Base-by-base conservation (phyloP, 257 asterid genomes). In the Solanum rostratum region DNA sequence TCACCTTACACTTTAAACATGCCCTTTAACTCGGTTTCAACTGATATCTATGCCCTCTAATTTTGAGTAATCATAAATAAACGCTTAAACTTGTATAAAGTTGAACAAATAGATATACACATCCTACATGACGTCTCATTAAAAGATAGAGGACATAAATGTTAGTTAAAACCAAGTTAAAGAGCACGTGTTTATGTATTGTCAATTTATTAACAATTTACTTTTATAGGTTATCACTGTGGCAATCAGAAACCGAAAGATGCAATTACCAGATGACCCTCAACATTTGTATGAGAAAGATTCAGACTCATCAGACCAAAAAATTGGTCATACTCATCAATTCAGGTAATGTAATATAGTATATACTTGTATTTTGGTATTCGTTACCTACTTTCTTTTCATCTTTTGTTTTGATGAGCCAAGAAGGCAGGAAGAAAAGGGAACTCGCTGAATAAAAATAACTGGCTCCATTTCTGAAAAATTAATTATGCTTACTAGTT, bases 201-300 rank as follows among this genome's bases (percentile, higher is more conserved):
- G 30, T 59, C 8, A 9, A 59, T n/a, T n/a, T 11, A 60, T 5
- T 22, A 22, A 22, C 1, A 16, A 22, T 60, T 60, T 20, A 24
- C 24, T 24, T 46, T 62, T 20, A n/a, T 69, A 83, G 85, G 78
- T 84, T 39, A 57, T 84, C 37, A 15, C 6, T 59, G 83, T 46
- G n/a, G 90, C 95, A 3, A 80, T 85, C 29, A 90, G 83, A 53
- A 92, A 92, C 29, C 89, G 89, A 29, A 66, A 86, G 50, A 39
- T 87, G 85, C 68, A 86, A 45, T 88, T 84, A 80, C 90, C 92
- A 0, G 88, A 88, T 80, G 87, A 83, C 85, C 80, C 88, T 4
- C 79, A 66, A 39, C 91, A 90, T 41, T 43, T 90, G 80, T 89
- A 88, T 20, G 92, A 87, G 27, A 89, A 90, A 65, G 90, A 87